Base-by-base conservation (phyloP, 192 early-diverging fungal species). In the Coemansia sp. region DNA sequence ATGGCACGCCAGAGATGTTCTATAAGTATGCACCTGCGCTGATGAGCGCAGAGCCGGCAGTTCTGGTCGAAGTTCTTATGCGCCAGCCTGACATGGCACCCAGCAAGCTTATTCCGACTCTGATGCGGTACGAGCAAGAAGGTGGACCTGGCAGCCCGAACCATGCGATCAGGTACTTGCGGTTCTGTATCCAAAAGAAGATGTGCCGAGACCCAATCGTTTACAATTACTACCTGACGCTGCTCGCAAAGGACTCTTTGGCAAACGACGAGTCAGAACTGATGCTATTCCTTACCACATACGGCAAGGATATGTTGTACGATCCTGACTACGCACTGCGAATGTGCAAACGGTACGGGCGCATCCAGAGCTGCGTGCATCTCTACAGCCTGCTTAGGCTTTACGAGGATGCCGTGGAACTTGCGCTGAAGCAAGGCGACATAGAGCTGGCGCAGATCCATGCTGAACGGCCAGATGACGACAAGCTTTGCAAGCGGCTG, bases 321-420 rank as follows among this genome's bases (percentile, higher is more conserved):
- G 93, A 96, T 53, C 82, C 92, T 7, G 94, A 95, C 68, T 96
- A 96, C 72, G 95, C 95, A 0, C 67, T 99, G 34, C 83, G 97
- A 34, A 84, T 97, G 37, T 96, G 95, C 68, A 93, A 87, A 31
- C 90, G 93, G 33, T 87, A 89, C 64, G 77, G 86, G 29, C 86
- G 95, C 39, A 87, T 91, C 23, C 91, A 93, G 70, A 91, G 92
- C 56, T 95, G 91, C 72, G 91, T 99, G 37, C 86, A 93, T 61
- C 83, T 99, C 37, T 97, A 95, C 81, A 89, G 91, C 37, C 83
- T 89, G 42, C 85, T 99, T 78, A 90, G 89, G 25, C 84, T 95
- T 39, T 90, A 92, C 64, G 95, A 97, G 62, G 93, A 97, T 51
- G 97, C 97, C 0, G 94, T 99, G 4, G 87, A 93, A 64, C 74